These are phyloP conservation scores for Apiospora marii DNA, from an alignment of 2,329 filamentous ascomycete species.

Conservation along the genomic window DNA sequence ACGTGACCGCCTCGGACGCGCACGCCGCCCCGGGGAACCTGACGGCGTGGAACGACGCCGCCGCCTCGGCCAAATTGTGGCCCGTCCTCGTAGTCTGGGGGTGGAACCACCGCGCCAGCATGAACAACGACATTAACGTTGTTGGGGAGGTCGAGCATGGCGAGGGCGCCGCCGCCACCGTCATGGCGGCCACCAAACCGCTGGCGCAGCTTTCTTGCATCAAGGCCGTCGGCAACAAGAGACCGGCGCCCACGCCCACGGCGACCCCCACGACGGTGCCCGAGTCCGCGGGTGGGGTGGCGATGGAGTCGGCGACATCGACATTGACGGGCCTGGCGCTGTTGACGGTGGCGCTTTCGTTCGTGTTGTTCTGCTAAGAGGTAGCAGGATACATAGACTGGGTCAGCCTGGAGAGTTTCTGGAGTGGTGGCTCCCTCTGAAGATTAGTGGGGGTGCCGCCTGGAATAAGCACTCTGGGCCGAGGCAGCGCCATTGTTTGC, in stretches of 20 bases:
- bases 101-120: slow-evolving; percentile 38
- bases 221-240: slow-evolving; percentile 26
- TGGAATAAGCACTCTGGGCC: not conserved
- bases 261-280: not conserved
- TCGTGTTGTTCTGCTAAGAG: not conserved
- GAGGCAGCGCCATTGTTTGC: slow-evolving; percentile 6
- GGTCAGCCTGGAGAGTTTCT: not conserved
- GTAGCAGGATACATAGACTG: not conserved
- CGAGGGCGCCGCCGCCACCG: not conserved
- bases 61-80: slow-evolving; percentile 33
- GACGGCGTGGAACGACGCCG: slow-evolving; percentile 26
- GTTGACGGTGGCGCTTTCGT: not conserved
- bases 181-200: slow-evolving; percentile 27
- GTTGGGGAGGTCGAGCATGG: too few relatives aligned
- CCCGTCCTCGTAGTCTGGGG: slow-evolving; percentile 40
- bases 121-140: slow-evolving; percentile 26
- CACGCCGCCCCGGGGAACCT: slow-evolving; percentile 32
- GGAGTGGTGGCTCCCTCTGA: not conserved
- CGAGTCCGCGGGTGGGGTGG: not conserved
- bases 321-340: not conserved
- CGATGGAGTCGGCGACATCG: not conserved
- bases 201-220: slow-evolving; percentile 37
- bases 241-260: not conserved
- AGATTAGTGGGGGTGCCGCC: not conserved
- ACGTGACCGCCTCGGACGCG: slow-evolving; percentile 36